Evolutionary conservation across 75 land plant species (phyloP), one percentile per base, ranked within the genome.

Genomic region (Pseudotsuga menziesii): DNA sequence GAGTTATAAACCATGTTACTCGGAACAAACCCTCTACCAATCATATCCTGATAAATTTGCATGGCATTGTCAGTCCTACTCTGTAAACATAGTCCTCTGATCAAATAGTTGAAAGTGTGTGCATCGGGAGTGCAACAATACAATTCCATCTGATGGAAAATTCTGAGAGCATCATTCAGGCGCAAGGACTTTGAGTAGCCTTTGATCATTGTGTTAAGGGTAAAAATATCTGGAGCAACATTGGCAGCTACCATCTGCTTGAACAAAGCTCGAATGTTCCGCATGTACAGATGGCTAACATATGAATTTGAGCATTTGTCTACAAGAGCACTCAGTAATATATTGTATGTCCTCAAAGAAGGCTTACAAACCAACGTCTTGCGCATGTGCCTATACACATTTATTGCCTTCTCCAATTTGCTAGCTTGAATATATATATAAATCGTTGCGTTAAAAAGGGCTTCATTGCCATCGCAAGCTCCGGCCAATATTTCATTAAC

Each of bases 61-160:
- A 35, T 83, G 26, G 93, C 93, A 73, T 91, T 88, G 22, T 74
- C 78, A 17, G 90, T 83, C 32, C 90, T 75, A 20, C 82, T 85
- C 78, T 91, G 87, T 4, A 82, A 81, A 67, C 89, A 91, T 8
- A 91, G 63, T 63, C 93, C 93, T 67, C 83, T 83, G 58, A 91
- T 85, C 72, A 91, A 41, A 75, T 84, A 81, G 61, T 82, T 62
- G 75, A 83, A 91, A 0, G 93, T 80, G 56, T 52, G 35, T 8
- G 80, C 69, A 72, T 88, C 83, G 35, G 93, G 93, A 63, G 16
- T 17, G 56, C 85, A 82, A 1, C 72, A 58, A 80, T 88, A 89
- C 58, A 82, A 78, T 25, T 79, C 89, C 85, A 91, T 91, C 69
- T 91, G 89, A 69, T 89, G 91, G 58, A 91, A 91, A 8, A 91